These are phyloP conservation scores for Aurinia saxatilis DNA, from an alignment of 345 rosid genomes.

Conservation along the genomic window DNA sequence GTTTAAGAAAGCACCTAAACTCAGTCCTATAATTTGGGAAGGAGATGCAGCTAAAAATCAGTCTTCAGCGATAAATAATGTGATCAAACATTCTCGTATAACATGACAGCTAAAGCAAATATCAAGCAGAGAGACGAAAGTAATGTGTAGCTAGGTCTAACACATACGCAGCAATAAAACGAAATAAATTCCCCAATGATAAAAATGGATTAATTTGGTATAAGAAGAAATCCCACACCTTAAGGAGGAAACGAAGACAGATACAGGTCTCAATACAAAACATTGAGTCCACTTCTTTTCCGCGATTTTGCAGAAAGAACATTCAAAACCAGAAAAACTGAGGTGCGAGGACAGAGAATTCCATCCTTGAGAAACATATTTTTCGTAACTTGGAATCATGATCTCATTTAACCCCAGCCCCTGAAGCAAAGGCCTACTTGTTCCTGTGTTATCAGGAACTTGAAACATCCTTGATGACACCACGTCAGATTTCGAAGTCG, in stretches of 20 bases:
- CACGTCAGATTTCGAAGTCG: slow-evolving; percentile 40
- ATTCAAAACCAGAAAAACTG: slow-evolving; percentile 52
- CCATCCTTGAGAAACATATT: slow-evolving; percentile 46
- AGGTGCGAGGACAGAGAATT: slow-evolving; percentile 46
- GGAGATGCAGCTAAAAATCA: slow-evolving; percentile 11
- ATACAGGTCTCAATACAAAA: slow-evolving; percentile 55
- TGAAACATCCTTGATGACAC: slow-evolving; percentile 26
- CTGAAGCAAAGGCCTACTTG: slow-evolving; percentile 38
- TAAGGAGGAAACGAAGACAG: slow-evolving; percentile 45
- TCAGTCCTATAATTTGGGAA: slow-evolving; percentile 5
- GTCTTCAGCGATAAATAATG: slow-evolving; percentile 6
- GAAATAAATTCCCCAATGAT: not conserved
- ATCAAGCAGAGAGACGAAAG: slow-evolving; percentile 15
- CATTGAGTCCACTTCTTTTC: slow-evolving; percentile 39
- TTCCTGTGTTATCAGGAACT: slow-evolving; percentile 35
- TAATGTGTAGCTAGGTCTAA: not conserved
- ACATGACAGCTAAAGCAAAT: slow-evolving; percentile 9
- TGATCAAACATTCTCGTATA: not conserved
- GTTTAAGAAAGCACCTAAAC: slow-evolving; percentile 10
- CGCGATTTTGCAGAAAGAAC: slow-evolving; percentile 41
- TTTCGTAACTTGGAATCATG: slow-evolving; percentile 42
- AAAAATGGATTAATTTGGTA: slow-evolving; percentile 4
- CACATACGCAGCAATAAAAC: slow-evolving; percentile 2
- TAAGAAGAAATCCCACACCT: slow-evolving; percentile 42
- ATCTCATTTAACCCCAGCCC: slow-evolving; percentile 44